These are phyloP conservation scores for Chaetomium globosum DNA, from an alignment of 2,329 filamentous ascomycete genomes.

Conservation along the genomic window DNA sequence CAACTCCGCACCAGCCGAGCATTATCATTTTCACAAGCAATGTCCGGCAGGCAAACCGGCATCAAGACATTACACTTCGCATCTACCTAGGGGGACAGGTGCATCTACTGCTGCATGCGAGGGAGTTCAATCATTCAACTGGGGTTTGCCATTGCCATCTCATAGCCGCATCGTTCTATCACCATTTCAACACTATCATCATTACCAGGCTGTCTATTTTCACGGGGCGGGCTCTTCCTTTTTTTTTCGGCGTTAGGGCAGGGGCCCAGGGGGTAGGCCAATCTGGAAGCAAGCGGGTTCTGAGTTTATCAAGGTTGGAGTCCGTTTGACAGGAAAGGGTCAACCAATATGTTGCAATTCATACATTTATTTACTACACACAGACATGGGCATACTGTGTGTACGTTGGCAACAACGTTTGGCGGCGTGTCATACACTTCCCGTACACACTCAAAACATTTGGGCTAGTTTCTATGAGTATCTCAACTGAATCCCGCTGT, in stretches of 20 bases:
- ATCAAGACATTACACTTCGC: background rate
- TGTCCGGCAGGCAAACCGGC: slow-evolving; percentile 1
- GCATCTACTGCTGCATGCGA: background rate
- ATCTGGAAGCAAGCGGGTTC: background rate
- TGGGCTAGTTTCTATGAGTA: background rate
- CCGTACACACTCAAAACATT: background rate
- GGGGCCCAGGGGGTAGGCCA: background rate
- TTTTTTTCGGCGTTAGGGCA: background rate
- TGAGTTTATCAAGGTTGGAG: background rate
- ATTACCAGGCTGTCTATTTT: background rate
- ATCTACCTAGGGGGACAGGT: background rate
- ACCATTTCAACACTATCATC: background rate
- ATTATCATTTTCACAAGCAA: background rate
- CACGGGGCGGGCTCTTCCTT: background rate
- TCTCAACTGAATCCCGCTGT: no score
- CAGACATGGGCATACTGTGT: background rate
- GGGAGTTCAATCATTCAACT: slow-evolving; percentile 9
- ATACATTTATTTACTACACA: background rate
- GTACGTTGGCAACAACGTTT: background rate
- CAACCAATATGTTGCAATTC: background rate
- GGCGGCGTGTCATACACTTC: background rate
- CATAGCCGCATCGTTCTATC: background rate
- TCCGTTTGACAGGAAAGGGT: background rate
- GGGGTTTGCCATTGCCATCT: background rate
- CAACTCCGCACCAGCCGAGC: background rate